Conservation (phyloP, 2,329 filamentous ascomycete species). For the Paraconiothyrium brasiliense region DNA sequence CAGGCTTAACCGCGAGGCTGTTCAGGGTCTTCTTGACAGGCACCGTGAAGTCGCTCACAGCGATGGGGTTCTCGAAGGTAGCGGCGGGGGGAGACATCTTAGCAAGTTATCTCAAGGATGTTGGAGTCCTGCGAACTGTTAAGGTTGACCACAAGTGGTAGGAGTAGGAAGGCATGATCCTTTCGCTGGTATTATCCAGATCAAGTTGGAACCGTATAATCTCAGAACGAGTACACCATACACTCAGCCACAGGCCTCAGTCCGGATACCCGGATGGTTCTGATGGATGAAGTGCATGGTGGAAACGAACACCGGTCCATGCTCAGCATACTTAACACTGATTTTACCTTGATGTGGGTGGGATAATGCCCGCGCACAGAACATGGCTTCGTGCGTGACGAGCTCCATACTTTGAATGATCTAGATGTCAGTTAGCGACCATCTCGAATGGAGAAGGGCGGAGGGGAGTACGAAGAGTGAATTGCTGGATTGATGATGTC, state of each 20-base stretch:
- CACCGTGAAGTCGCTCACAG: conserved; percentile 48
- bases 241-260: conserved; percentile 6
- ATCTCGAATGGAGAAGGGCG: conserved; percentile 9
- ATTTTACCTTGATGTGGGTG: conserved; percentile 49
- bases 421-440: conserved; percentile 34
- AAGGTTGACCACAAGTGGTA: conserved; percentile 34
- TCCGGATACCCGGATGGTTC: conserved; percentile 5
- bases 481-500: conserved; percentile 19
- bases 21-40: conserved; percentile 53
- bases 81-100: conserved; percentile 82
- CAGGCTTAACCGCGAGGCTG: conserved; percentile 58
- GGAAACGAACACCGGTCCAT: conserved; percentile 54
- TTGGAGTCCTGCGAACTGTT: conserved; percentile 43
- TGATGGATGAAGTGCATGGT: conserved; percentile 18
- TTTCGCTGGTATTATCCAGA: conserved; percentile 99
- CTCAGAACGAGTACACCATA: conserved; percentile 68
- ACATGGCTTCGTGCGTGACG: conserved; percentile 40
- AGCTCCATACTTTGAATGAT: conserved; percentile 38
- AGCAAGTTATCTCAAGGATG: conserved; percentile 39
- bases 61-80: conserved; percentile 58
- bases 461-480: conserved; percentile 31
- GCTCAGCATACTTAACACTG: conserved; percentile 51
- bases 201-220: conserved; percentile 96
- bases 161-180: conserved; percentile 84
- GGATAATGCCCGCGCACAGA: conserved; percentile 47